These are phyloP conservation scores for Eremothecium cymbalariae DNA, from an alignment of 1,139 yeast species.

Conservation along the genomic window DNA sequence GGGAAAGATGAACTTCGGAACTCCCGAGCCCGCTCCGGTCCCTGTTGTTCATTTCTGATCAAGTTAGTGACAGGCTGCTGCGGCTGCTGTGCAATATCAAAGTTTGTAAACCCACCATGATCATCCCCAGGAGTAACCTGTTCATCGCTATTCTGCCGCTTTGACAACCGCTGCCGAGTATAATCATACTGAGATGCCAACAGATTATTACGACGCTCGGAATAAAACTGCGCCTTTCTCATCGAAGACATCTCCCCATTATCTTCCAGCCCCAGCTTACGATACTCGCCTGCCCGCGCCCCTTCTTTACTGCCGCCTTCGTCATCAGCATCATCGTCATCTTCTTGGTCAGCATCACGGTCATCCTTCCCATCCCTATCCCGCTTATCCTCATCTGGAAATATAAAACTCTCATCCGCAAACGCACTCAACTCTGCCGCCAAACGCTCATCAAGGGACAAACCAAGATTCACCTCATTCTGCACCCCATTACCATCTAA, in stretches of 20 bases:
- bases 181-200: constrained; percentile 30
- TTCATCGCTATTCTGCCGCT: constrained; percentile 12
- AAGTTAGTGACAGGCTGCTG: constrained; percentile 15
- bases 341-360: constrained; percentile 12
- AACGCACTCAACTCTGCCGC: constrained; percentile 70
- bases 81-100: constrained; percentile 24
- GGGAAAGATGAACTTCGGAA: too few species aligned
- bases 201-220: constrained; percentile 28
- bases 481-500: constrained; percentile 7
- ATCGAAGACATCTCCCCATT: constrained; percentile 3
- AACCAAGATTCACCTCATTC: constrained; percentile 10
- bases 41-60: constrained; percentile 7
- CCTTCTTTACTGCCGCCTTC: neutral
- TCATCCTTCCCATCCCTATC: constrained; percentile 15
- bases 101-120: constrained; percentile 27
- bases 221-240: constrained; percentile 22
- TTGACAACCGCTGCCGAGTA: constrained; percentile 27
- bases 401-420: constrained; percentile 69
- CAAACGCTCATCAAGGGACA: constrained; percentile 56
- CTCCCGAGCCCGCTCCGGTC: too few species aligned
- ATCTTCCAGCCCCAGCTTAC: constrained; percentile 1
- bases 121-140: constrained; percentile 17
- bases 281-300: neutral
- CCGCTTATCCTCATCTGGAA: constrained; percentile 72
- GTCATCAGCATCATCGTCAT: constrained; percentile 10